Conservation (phyloP, 176 grass and related monocot species). For the Avena eriantha region DNA sequence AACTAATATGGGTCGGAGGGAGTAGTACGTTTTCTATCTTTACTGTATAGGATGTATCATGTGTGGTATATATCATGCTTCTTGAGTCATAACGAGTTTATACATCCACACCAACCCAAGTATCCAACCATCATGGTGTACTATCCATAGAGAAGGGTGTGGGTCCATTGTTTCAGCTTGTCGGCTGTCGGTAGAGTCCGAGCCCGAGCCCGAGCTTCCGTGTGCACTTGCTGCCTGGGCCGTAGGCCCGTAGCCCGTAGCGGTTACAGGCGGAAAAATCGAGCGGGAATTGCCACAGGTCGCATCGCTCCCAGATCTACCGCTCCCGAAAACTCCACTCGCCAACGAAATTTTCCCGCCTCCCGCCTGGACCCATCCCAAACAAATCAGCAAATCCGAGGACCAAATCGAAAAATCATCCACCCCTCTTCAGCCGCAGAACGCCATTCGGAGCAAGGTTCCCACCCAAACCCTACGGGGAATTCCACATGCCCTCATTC, state of each 20-base stretch:
- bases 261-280: constrained; percentile 20
- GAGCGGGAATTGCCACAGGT: constrained; percentile 64
- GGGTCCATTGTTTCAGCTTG: neutral
- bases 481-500: constrained; percentile 9
- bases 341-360: constrained; percentile 62
- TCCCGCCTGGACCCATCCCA: neutral
- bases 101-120: too few relatives aligned
- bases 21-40: too few relatives aligned
- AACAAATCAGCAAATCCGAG: neutral
- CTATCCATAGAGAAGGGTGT: neutral
- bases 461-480: constrained; percentile 22
- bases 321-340: constrained; percentile 16
- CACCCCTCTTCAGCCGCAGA: neutral
- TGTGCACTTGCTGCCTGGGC: constrained; percentile 20
- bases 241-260: constrained; percentile 14
- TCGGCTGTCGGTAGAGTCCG: neutral
- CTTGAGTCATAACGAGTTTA: too few relatives aligned
- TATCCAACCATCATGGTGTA: too few relatives aligned
- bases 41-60: too few relatives aligned
- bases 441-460: neutral
- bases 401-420: constrained; percentile 38
- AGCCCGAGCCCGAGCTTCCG: neutral
- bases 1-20: too few relatives aligned
- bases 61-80: too few relatives aligned
- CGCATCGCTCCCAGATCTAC: neutral